Conservation (phyloP, 1,284 basidiomycete genomes). For the Ceraceosorus bombacis region DNA sequence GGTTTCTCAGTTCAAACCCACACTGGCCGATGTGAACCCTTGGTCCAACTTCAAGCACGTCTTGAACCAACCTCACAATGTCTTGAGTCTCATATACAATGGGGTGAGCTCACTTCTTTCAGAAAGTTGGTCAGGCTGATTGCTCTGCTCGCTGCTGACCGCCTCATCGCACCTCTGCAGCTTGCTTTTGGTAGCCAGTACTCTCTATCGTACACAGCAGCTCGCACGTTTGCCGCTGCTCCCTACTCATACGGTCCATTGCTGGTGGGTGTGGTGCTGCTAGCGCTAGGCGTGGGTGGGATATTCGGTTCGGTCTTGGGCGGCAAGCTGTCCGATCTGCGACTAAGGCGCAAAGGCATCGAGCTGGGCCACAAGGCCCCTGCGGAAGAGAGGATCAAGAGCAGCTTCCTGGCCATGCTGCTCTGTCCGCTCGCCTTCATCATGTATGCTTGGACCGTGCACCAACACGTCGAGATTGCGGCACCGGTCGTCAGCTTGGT, state of each 20-base stretch:
- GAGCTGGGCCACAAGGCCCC: conserved; percentile 3
- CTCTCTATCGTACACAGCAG: conserved; percentile 12
- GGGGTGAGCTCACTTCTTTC: conserved; percentile 1
- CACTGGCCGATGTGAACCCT: conserved; percentile 15
- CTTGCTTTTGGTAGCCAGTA: conserved; percentile 17
- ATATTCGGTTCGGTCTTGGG: conserved; percentile 65
- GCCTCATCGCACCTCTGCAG: neutral
- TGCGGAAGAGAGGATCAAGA: conserved; percentile 16
- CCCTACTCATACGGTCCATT: conserved; percentile 15
- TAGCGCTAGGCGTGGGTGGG: conserved; percentile 52
- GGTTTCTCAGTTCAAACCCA: conserved; percentile 12
- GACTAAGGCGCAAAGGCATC: conserved; percentile 51
- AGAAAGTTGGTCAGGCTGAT: too few relatives aligned
- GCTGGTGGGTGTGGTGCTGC: conserved; percentile 16
- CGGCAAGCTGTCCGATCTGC: conserved; percentile 67
- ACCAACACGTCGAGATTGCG: conserved; percentile 53
- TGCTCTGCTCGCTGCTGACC: too few relatives aligned
- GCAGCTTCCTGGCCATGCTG: conserved; percentile 31
- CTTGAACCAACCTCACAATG: conserved; percentile 19
- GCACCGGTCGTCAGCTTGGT: conserved; percentile 18
- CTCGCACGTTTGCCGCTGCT: conserved; percentile 12
- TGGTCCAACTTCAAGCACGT: conserved; percentile 7
- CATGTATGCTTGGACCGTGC: conserved; percentile 68
- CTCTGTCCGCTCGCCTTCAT: conserved; percentile 53
- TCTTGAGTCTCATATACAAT: conserved; percentile 12